Base-by-base conservation (phyloP, 2,329 filamentous ascomycete species). In the Penicillium vulpinum region DNA sequence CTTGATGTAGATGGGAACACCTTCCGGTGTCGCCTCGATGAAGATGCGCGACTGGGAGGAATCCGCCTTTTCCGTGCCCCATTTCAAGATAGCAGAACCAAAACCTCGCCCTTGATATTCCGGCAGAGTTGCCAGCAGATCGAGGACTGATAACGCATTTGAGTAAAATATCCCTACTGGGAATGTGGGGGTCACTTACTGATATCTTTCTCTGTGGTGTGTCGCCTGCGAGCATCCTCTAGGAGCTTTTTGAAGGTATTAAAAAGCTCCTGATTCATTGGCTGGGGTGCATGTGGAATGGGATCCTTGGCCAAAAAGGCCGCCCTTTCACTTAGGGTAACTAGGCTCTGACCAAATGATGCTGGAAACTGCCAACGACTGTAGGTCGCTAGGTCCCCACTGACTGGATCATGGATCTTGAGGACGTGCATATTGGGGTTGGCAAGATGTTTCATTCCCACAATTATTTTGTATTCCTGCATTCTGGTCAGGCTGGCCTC, bases 1-100 rank as follows among this genome's bases (percentile, higher is more conserved):
- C 59, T 74, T 78, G 56, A 74, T 66, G 69, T 85, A 85, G 18
- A 83, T 51, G 0, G 70, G 73, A 56, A 71, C 76, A 2, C 80
- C 82, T 16, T 74, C 75, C 0, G 74, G 75, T 44, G 81, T 83
- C 9, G 81, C 79, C 57, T 84, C 81, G 1, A 85, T 67, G 65
- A 80, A 85, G 10, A 77, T 74, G 43, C 79, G 76, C 15, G 72
- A 60, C 0, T 75, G 71, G 1, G 73, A 75, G 5, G 67, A 70
- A 62, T 83, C 81, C 1, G 80, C 80, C 58, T 69, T 72, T 26
- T 75, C 67, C 7, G 78, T 56, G 0, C 82, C 83, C 80, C 80
- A 85, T 26, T 68, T 66, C 38, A 85, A 62, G 22, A 85, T 52
- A 29, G 69, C 66, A 15, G 72, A 72, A 0, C 76, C 80, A 0